Evolutionary conservation across 1,284 basidiomycete genomes (phyloP).

Genomic region (Bondarzewia mesenterica): DNA sequence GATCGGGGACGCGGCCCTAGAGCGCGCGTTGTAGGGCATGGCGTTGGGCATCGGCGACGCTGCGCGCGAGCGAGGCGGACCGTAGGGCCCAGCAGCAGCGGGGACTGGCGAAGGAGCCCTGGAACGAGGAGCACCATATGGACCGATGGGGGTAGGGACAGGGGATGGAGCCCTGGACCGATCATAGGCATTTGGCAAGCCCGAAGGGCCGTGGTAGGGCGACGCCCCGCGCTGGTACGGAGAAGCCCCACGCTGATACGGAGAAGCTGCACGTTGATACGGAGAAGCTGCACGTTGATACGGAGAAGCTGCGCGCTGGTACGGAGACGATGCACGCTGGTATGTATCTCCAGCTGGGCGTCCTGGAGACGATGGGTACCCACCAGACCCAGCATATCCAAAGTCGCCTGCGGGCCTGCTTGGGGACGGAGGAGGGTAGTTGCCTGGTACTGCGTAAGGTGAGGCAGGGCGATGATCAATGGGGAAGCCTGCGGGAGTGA

Average conservation of each 20-base stretch:
- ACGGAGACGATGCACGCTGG: background rate
- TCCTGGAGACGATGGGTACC: constrained; percentile 7
- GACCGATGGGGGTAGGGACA: constrained; percentile 21
- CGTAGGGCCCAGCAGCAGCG: constrained; percentile 1
- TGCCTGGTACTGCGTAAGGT: constrained; percentile 12
- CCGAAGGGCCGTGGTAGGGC: constrained; percentile 11
- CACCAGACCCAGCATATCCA: constrained; percentile 16
- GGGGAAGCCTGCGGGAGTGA: constrained; percentile 14
- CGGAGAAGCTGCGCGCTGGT: background rate
- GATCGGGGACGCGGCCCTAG: constrained; percentile 26
- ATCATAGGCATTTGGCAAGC: constrained; percentile 4
- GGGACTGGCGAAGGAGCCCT: constrained; percentile 7
- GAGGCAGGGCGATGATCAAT: constrained; percentile 12
- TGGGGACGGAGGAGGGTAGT: constrained; percentile 13
- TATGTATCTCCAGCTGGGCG: constrained; percentile 2
- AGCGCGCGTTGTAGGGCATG: constrained; percentile 13
- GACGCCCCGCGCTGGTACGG: constrained; percentile 13
- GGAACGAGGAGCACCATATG: constrained; percentile 3
- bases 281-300: constrained; percentile 12
- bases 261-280: constrained; percentile 11
- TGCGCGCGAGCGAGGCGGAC: constrained; percentile 3
- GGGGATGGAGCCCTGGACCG: constrained; percentile 15
- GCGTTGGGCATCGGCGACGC: constrained; percentile 9
- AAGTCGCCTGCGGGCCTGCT: constrained; percentile 1
- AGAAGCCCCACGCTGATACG: constrained; percentile 12